Conservation (phyloP, 306 rosid species). For the Clitoria ternatea region DNA sequence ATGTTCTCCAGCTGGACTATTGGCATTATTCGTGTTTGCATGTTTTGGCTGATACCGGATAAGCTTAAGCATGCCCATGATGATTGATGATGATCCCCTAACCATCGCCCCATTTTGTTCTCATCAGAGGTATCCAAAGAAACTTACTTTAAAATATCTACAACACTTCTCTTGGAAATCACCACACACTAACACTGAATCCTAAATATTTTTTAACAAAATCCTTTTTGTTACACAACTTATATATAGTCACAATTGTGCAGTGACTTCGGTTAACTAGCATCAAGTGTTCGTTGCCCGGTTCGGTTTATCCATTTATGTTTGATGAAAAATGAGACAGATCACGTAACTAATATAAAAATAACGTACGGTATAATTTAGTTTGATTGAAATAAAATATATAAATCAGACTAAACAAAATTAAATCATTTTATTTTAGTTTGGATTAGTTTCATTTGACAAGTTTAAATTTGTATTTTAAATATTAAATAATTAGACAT, state of each 20-base stretch:
- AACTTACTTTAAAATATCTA: constrained; percentile 4
- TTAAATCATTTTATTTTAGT: too few species aligned
- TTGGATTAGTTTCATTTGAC: too few species aligned
- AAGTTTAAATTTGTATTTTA: too few species aligned
- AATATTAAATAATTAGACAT: too few species aligned
- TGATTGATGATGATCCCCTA: not conserved
- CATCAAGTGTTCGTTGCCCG: too few species aligned
- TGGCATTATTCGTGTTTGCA: constrained; percentile 26
- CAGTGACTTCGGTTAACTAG: too few species aligned
- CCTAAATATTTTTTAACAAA: not conserved
- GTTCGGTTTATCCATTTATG: too few species aligned
- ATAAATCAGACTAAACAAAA: too few species aligned
- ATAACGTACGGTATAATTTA: too few species aligned
- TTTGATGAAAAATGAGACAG: too few species aligned
- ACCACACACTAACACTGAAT: not conserved
- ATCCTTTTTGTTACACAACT: not conserved
- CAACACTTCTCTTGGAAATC: not conserved
- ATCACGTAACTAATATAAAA: too few species aligned
- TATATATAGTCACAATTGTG: not conserved
- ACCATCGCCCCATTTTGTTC: not conserved
- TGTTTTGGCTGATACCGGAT: not conserved
- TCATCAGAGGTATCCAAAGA: constrained; percentile 26
- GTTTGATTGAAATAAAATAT: too few species aligned
- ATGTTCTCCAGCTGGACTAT: constrained; percentile 32
- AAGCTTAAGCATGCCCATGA: not conserved